Percentiles rank a stretch among this genome's conserved stretches.
These are phyloP conservation scores for Otatea glauca DNA, from an alignment of 176 grass and related monocot genomes.

Conservation along the genomic window DNA sequence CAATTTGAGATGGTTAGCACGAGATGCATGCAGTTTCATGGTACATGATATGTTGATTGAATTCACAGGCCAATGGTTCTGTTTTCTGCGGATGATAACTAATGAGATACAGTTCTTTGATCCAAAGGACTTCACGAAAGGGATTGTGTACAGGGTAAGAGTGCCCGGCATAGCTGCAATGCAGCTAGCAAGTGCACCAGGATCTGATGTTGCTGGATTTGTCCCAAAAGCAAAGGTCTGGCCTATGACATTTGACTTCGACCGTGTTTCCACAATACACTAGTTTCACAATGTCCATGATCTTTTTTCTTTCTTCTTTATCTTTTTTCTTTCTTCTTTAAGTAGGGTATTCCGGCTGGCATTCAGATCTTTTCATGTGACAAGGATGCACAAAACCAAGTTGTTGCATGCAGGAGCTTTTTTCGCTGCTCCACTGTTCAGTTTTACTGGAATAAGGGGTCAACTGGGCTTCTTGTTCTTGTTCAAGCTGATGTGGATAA, in stretches of 20 bases:
- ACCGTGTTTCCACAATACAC: too few relatives aligned
- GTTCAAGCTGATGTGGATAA: conserved; percentile 93
- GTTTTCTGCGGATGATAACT: conserved; percentile 82
- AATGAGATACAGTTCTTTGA: conserved; percentile 93
- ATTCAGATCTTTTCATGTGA: conserved; percentile 88
- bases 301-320: too few relatives aligned
- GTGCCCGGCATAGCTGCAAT: too few relatives aligned
- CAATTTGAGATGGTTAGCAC: conserved; percentile 2
- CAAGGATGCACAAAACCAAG: conserved; percentile 79
- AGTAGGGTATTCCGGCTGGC: conserved; percentile 79
- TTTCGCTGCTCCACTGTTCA: conserved; percentile 83
- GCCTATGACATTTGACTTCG: too few relatives aligned
- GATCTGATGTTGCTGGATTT: too few relatives aligned
- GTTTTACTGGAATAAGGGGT: conserved; percentile 82
- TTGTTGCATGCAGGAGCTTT: conserved; percentile 81
- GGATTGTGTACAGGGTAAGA: conserved; percentile 68
- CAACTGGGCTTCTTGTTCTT: conserved; percentile 77
- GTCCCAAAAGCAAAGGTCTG: conserved; percentile 82
- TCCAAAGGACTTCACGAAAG: conserved; percentile 85
- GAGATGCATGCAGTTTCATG: conserved; percentile 21
- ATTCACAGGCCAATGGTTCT: conserved; percentile 81
- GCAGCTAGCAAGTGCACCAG: too few relatives aligned
- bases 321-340: too few relatives aligned
- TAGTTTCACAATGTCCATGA: too few relatives aligned
- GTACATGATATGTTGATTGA: conserved; percentile 51